Evolutionary conservation across 2,329 filamentous ascomycete species (phyloP).

Genomic region (Ceratocystis eucalypticola): DNA sequence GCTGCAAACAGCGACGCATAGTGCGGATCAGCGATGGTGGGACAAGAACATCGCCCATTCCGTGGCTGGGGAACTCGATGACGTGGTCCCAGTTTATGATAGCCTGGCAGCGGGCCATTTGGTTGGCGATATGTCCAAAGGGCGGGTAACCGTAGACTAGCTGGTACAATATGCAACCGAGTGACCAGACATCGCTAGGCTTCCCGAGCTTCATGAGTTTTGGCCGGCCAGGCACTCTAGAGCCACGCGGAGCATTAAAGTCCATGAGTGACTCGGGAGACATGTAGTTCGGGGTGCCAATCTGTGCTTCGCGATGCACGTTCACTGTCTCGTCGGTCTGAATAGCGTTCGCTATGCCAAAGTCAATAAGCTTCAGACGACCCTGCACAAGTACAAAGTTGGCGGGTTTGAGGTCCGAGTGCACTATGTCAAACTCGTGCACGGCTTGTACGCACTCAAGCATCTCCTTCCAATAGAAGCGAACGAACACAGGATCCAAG

Average conservation of each 20-base stretch:
- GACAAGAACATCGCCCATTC: slow-evolving; percentile 50
- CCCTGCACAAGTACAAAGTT: slow-evolving; percentile 93
- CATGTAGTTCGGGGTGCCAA: slow-evolving; percentile 98
- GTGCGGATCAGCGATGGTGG: slow-evolving; percentile 47
- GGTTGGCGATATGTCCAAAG: slow-evolving; percentile 82
- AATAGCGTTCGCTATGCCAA: slow-evolving; percentile 95
- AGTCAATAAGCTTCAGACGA: slow-evolving; percentile 89
- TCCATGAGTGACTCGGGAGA: slow-evolving; percentile 88
- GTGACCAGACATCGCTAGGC: slow-evolving; percentile 86
- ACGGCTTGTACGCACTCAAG: slow-evolving; percentile 85
- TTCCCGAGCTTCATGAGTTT: slow-evolving; percentile 95
- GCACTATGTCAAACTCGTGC: slow-evolving; percentile 81
- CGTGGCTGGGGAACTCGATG: slow-evolving; percentile 58
- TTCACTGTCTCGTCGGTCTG: slow-evolving; percentile 93
- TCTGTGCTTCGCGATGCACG: slow-evolving; percentile 86
- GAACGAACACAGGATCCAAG: slow-evolving; percentile 80
- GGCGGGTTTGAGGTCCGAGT: slow-evolving; percentile 91
- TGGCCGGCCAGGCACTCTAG: slow-evolving; percentile 32
- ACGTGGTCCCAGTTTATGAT: slow-evolving; percentile 66
- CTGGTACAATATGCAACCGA: slow-evolving; percentile 94
- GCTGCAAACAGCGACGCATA: slow-evolving; percentile 47
- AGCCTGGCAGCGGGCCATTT: slow-evolving; percentile 72
- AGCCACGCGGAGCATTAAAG: slow-evolving; percentile 51
- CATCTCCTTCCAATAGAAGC: slow-evolving; percentile 99
- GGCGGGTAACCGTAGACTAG: slow-evolving; percentile 97